phyloP scores from a whole-genome alignment of 2,329 filamentous ascomycete species.

The Fusarium nurragi region DNA sequence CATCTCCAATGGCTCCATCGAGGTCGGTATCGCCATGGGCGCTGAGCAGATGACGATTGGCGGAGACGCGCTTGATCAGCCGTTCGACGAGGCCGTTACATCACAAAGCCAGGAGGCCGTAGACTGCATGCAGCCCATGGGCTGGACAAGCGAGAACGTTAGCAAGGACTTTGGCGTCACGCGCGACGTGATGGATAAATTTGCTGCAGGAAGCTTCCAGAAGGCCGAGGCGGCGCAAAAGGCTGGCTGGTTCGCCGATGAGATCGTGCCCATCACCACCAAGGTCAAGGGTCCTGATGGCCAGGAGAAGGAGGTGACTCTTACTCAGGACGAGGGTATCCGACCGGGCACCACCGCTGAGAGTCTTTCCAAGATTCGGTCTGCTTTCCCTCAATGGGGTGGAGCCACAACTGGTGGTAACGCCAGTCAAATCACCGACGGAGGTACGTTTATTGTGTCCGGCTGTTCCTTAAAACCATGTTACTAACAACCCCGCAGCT shows the following conservation, averaged over 20 bases:
- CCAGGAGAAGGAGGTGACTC: conserved; percentile 77
- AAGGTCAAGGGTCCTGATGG: conserved; percentile 86
- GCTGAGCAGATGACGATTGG: conserved; percentile 87
- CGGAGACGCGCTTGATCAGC: conserved; percentile 73
- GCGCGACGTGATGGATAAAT: conserved; percentile 83
- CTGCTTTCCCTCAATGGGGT: conserved; percentile 91
- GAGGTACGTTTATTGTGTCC: conserved; percentile 60
- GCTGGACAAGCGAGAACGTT: conserved; percentile 97
- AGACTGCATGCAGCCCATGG: conserved; percentile 96
- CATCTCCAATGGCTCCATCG: conserved; percentile 82
- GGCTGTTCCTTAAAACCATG: background rate
- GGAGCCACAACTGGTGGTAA: conserved; percentile 90
- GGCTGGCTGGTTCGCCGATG: conserved; percentile 89
- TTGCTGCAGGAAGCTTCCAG: conserved; percentile 86
- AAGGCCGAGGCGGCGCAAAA: conserved; percentile 91
- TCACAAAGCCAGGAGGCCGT: conserved; percentile 75
- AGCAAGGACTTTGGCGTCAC: conserved; percentile 87
- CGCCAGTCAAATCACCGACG: conserved; percentile 93
- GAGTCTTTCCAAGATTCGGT: conserved; percentile 81
- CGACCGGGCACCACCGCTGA: conserved; percentile 90
- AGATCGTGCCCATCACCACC: conserved; percentile 89
- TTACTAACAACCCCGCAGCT: conserved; percentile 57
- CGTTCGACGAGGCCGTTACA: conserved; percentile 82
- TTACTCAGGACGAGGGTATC: conserved; percentile 90
- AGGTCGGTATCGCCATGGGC: conserved; percentile 86